Conservation (phyloP, 495 filamentous ascomycete genomes). For the Penicillium pulvis region DNA sequence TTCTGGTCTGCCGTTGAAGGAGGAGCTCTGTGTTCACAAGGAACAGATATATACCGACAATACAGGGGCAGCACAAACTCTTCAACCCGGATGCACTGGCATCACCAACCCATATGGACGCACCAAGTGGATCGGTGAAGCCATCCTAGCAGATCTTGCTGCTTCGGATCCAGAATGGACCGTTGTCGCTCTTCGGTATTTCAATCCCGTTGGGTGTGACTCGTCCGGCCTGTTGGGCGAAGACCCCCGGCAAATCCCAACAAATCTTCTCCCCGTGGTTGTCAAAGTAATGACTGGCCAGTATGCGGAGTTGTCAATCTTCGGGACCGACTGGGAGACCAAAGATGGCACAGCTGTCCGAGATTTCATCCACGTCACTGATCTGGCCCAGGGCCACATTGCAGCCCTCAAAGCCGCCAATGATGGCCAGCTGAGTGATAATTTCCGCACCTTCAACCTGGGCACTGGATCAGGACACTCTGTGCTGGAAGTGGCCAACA, state of each 20-base stretch:
- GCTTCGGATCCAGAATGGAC: conserved; percentile 60
- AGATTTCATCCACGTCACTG: conserved; percentile 63
- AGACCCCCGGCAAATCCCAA: conserved; percentile 61
- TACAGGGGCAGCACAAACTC: conserved; percentile 29
- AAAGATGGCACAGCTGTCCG: conserved; percentile 62
- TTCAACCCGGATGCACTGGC: conserved; percentile 49
- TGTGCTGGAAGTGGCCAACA: conserved; percentile 52
- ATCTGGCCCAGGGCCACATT: conserved; percentile 67
- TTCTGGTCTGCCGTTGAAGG: conserved; percentile 54
- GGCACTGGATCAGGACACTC: conserved; percentile 55
- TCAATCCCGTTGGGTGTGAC: conserved; percentile 69
- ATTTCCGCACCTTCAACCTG: conserved; percentile 56
- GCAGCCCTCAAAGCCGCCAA: conserved; percentile 51
- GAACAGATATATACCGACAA: conserved; percentile 37
- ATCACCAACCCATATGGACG: conserved; percentile 67
- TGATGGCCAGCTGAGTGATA: conserved; percentile 39
- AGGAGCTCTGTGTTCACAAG: conserved; percentile 63
- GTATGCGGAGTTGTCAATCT: conserved; percentile 56
- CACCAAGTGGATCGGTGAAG: conserved; percentile 67
- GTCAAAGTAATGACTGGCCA: conserved; percentile 60
- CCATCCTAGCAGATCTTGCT: conserved; percentile 64
- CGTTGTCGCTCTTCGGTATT: conserved; percentile 65
- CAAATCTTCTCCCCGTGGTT: conserved; percentile 65
- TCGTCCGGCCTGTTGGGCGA: conserved; percentile 65
- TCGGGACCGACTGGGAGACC: conserved; percentile 65